A percentile compares a stretch with the other conserved stretches of the same genome.
phyloP scores from a whole-genome alignment of 352 stramenopile species.

The Globisporangium spiculum region DNA sequence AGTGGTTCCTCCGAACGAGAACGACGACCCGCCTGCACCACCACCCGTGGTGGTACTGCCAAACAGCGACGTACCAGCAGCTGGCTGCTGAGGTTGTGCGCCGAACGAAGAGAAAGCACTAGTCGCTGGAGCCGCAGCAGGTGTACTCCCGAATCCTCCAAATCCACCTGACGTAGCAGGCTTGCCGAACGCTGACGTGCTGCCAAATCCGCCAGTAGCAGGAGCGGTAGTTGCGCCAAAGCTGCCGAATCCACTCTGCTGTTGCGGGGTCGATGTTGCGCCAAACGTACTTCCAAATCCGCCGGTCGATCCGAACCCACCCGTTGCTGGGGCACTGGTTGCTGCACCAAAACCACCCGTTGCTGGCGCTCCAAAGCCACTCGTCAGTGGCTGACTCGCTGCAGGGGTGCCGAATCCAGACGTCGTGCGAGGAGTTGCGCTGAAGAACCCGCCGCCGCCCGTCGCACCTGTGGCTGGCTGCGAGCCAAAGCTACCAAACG shows the following conservation, averaged over 20 bases:
- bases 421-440: slow-evolving; percentile 21
- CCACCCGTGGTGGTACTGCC: slow-evolving; percentile 29
- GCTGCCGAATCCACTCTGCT: slow-evolving; percentile 45
- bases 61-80: slow-evolving; percentile 39
- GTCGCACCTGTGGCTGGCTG: slow-evolving; percentile 31
- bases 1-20: slow-evolving; percentile 36
- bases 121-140: slow-evolving; percentile 30
- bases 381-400: slow-evolving; percentile 21
- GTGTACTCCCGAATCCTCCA: slow-evolving; percentile 36
- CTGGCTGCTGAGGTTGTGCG: slow-evolving; percentile 30
- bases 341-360: slow-evolving; percentile 35
- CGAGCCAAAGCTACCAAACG: slow-evolving; percentile 56
- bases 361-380: slow-evolving; percentile 41
- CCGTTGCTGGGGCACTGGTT: slow-evolving; percentile 22
- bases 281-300: slow-evolving; percentile 65
- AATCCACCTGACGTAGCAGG: slow-evolving; percentile 32
- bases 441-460: slow-evolving; percentile 36
- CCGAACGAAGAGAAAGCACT: slow-evolving; percentile 42
- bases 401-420: slow-evolving; percentile 39
- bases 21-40: slow-evolving; percentile 27
- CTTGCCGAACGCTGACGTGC: slow-evolving; percentile 45
- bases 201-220: slow-evolving; percentile 38
- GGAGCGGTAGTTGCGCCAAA: slow-evolving; percentile 42
- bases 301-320: slow-evolving; percentile 31
- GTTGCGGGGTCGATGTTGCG: slow-evolving; percentile 29